phyloP scores from a whole-genome alignment of 2,329 filamentous ascomycete species.

The Penicillium nordicum region DNA sequence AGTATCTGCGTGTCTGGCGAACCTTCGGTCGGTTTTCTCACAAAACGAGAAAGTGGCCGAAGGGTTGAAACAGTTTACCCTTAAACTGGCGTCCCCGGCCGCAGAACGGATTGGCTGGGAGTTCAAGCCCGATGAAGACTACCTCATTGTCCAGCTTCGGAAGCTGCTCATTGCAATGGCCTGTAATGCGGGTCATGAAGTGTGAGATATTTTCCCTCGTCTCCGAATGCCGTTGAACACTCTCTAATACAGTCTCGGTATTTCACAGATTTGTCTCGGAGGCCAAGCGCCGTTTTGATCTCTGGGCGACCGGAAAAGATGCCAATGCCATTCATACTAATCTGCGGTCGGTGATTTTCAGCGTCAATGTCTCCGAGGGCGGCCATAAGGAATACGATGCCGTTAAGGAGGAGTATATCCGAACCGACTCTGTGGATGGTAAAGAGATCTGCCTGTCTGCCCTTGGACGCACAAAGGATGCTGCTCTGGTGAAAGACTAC shows the following conservation, averaged over 20 bases:
- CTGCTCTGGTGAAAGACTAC: conserved; percentile 64
- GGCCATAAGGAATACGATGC: conserved; percentile 66
- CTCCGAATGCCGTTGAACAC: not conserved
- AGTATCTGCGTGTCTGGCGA: conserved; percentile 70
- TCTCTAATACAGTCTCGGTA: not conserved
- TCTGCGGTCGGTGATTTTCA: conserved; percentile 76
- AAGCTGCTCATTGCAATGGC: conserved; percentile 75
- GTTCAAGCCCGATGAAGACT: conserved; percentile 72
- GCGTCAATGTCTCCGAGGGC: conserved; percentile 71
- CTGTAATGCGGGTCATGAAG: conserved; percentile 70
- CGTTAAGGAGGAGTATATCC: conserved; percentile 80
- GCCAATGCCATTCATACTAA: conserved; percentile 72
- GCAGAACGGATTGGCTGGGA: conserved; percentile 84
- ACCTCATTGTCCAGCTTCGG: conserved; percentile 75
- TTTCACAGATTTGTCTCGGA: conserved; percentile 61
- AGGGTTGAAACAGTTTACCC: conserved; percentile 72
- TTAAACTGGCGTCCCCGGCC: conserved; percentile 71
- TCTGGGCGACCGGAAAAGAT: conserved; percentile 67
- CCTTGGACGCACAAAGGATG: conserved; percentile 69
- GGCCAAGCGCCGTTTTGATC: conserved; percentile 72
- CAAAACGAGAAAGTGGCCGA: conserved; percentile 68
- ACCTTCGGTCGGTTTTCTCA: conserved; percentile 80
- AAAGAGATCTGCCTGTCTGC: conserved; percentile 79
- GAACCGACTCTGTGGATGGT: conserved; percentile 80
- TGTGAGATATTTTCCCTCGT: conserved; percentile 49